These are phyloP conservation scores for Trichoderma oligosporum DNA, from an alignment of 2,329 filamentous ascomycete genomes.

Conservation along the genomic window DNA sequence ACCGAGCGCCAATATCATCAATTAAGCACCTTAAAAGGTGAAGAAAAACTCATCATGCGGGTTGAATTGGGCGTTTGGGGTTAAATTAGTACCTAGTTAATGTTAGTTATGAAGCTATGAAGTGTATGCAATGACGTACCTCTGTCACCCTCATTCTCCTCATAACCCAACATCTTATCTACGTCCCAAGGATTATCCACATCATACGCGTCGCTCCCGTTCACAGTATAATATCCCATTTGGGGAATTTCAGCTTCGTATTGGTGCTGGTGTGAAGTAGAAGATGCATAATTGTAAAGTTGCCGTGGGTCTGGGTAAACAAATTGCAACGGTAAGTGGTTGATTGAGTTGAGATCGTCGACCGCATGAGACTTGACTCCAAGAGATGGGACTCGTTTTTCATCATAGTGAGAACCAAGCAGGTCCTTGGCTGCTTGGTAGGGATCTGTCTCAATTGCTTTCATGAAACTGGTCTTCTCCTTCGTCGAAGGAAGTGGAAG, in stretches of 20 bases:
- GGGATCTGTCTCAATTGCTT: constrained; percentile 21
- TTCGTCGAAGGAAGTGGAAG: constrained; percentile 18
- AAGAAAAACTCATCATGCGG: background rate
- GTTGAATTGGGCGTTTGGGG: background rate
- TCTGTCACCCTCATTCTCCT: constrained; percentile 22
- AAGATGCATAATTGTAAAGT: constrained; percentile 21
- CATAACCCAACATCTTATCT: constrained; percentile 23
- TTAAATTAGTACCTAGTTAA: background rate
- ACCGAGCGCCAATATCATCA: background rate
- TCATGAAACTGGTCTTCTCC: constrained; percentile 25
- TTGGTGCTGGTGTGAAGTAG: constrained; percentile 6
- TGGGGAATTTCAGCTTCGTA: constrained; percentile 10
- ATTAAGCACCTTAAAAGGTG: background rate
- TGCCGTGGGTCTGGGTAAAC: constrained; percentile 19
- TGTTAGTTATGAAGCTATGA: background rate
- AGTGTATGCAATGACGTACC: constrained; percentile 11
- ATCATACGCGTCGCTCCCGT: constrained; percentile 24
- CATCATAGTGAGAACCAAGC: constrained; percentile 22
- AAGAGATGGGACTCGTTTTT: constrained; percentile 12
- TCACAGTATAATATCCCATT: constrained; percentile 22
- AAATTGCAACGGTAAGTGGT: constrained; percentile 21
- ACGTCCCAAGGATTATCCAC: constrained; percentile 26
- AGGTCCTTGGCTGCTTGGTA: constrained; percentile 25
- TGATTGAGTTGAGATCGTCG: constrained; percentile 21
- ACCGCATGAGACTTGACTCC: constrained; percentile 20